Evolutionary conservation across 495 filamentous ascomycete species (phyloP), one percentile per base, ranked within the genome.

Genomic region (Hypomontagnella monticulosa): DNA sequence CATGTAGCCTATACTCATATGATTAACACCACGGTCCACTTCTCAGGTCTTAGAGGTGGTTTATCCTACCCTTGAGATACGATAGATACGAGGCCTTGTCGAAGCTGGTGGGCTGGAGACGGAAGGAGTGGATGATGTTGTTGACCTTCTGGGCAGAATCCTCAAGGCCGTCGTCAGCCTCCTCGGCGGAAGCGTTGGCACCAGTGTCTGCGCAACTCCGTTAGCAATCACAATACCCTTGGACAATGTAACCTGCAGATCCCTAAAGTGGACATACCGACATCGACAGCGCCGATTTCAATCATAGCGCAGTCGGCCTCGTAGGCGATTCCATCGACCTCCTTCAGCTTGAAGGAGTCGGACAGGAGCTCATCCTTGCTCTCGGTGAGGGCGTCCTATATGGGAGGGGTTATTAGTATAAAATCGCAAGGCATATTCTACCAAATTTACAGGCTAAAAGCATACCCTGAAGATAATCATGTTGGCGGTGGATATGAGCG

Each of bases 121-220:
- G 92, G 89, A 97, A 97, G 60, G 90, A 91, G 83, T 97, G 82
- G 76, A 96, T 87, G 67, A 98, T 86, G 78, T 99, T 93, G 85
- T 96, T 96, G 81, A 98, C 96, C 79, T 87, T 87, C 76, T 89
- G 76, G 57, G 79, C 76, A 57, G 72, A 72, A 55, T 93, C 93
- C 18, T 93, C 93, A 36, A 84, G 10, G 40, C 74, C 84, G 63
- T 94, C 93, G 18, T 88, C 92, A 53, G 75, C 88, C 71, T 89
- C 95, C 82, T 98, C 95, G 63, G 95, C 93, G 60, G 95, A 98
- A 60, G 95, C 91, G 81, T 98, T 99, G 81, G 93, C 96, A 78
- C 95, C 95, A 74, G 88, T 97, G 73, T 98, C 93, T 88, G 60
- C 16, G 20, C 27, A 43, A 8, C 50, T 30, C 15, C 36, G 19